Conservation (phyloP, 2,329 filamentous ascomycete species). For the Calonectria hongkongensis region DNA sequence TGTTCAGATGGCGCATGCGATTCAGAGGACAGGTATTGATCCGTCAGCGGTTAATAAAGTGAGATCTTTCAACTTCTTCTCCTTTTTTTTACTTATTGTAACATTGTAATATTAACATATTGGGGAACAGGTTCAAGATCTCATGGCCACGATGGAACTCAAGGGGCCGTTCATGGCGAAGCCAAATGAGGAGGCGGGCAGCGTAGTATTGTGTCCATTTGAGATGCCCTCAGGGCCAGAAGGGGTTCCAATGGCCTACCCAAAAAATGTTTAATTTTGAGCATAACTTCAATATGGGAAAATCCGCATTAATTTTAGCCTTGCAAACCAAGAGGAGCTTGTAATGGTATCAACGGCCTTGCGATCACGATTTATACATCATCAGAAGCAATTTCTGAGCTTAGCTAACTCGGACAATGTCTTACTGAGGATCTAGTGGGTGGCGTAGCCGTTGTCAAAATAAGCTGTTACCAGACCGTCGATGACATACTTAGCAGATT, state of each 20-base stretch:
- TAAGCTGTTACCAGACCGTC: not conserved
- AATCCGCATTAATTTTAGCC: not conserved
- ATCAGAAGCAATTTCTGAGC: no score
- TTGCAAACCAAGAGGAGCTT: no score
- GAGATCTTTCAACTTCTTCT: not conserved
- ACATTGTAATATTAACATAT: not conserved
- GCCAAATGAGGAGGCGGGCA: slow-evolving; percentile 40
- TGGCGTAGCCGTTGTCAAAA: no score
- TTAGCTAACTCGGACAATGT: no score
- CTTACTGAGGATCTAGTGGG: no score
- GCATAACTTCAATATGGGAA: not conserved
- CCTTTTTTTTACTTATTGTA: not conserved
- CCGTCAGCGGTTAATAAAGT: slow-evolving; percentile 52
- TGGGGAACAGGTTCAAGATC: slow-evolving; percentile 39
- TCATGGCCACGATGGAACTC: slow-evolving; percentile 42
- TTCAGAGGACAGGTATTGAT: slow-evolving; percentile 64
- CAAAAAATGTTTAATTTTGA: slow-evolving; percentile 20
- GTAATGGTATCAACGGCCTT: no score
- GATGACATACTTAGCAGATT: not conserved
- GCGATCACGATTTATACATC: no score
- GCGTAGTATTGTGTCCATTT: slow-evolving; percentile 51
- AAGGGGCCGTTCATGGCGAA: slow-evolving; percentile 47
- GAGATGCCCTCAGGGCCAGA: slow-evolving; percentile 38
- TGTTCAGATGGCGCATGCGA: slow-evolving; percentile 80
- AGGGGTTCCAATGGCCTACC: slow-evolving; percentile 42